Evolutionary conservation across 2,329 filamentous ascomycete species (phyloP).

Genomic region (Penicillium hesseltinei): DNA sequence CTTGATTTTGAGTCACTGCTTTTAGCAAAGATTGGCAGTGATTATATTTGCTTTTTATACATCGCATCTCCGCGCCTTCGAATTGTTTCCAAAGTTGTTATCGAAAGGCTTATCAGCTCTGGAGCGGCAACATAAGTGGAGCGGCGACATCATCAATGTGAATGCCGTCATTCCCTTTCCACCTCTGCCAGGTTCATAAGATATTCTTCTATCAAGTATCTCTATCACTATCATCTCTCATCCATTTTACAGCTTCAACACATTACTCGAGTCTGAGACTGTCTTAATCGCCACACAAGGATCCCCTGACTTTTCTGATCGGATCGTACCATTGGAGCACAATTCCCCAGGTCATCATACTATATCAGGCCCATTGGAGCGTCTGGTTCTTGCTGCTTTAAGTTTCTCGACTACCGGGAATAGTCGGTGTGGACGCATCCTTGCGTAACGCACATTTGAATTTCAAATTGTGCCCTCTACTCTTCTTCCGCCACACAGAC

Average conservation of each 20-base stretch:
- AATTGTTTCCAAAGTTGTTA: background rate
- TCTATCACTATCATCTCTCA: background rate
- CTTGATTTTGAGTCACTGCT: background rate
- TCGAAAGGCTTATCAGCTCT: constrained; percentile 20
- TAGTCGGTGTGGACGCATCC: constrained; percentile 24
- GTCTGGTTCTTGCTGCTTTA: constrained; percentile 5
- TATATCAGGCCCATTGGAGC: background rate
- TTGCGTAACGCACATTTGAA: constrained; percentile 21
- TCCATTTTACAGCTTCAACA: background rate
- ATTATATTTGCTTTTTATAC: background rate
- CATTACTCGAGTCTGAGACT: background rate
- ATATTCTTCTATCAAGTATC: background rate
- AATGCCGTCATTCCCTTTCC: constrained; percentile 21
- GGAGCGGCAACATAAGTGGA: constrained; percentile 18
- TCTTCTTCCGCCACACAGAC: constrained; percentile 15
- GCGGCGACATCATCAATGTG: constrained; percentile 25
- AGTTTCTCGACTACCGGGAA: constrained; percentile 3
- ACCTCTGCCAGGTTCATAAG: constrained; percentile 4
- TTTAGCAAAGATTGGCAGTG: background rate
- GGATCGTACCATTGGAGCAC: background rate
- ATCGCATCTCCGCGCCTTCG: background rate
- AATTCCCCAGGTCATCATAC: background rate
- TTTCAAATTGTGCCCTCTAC: constrained; percentile 11
- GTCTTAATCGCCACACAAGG: background rate
- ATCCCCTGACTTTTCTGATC: background rate